Evolutionary conservation across 768 basidiomycete genomes (phyloP), one percentile per base, ranked within the genome.

Genomic region (Melanogaster broomeanus): DNA sequence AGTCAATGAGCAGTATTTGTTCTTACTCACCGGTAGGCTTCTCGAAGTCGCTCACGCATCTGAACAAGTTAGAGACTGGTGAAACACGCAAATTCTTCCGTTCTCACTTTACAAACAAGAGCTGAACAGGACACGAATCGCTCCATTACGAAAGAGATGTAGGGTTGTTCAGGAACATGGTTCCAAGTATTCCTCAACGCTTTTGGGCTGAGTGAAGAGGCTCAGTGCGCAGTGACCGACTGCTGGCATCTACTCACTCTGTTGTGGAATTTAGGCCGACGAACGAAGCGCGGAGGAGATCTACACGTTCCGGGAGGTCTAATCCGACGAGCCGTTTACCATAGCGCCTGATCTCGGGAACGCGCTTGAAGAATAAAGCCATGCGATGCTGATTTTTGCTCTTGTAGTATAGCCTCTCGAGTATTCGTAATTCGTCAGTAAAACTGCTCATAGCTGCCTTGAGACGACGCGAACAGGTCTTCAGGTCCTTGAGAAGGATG

Each of bases 381-480:
- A 39, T 49, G 38, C 66, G 62, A 41, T 68, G 68, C 35, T 90
- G 87, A 56, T 88, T 89, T 60, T 84, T 87, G 50, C 82, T 82
- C 57, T 87, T 87, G 69, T 90, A 89, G 64, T 83, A 83, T 3
- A 89, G 63, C 47, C 83, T 75, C 58, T 85, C 81, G 31, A 91
- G 72, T 18, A 88, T 66, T 45, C 78, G 77, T 6, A 81, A 64
- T 59, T 65, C 63, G 44, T 64, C 57, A 13, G 44, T 52, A 53
- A 63, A 56, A 22, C 40, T 41, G 42, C 50, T 57, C n/a, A 81
- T 58, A 11, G 72, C 69, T 35, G 72, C 62, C 42, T 77, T 78
- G 16, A 88, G 74, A 25, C 76, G 74, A 28, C 84, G 80, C n/a
- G 78, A 73, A 56, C 70, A 72, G 42, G 67, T 24, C 62, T 82